A percentile compares a stretch with the other conserved stretches of the same genome.
These are phyloP conservation scores for Nadsonia starkeyi-henricii DNA, from an alignment of 1,139 yeast species.

Conservation along the genomic window DNA sequence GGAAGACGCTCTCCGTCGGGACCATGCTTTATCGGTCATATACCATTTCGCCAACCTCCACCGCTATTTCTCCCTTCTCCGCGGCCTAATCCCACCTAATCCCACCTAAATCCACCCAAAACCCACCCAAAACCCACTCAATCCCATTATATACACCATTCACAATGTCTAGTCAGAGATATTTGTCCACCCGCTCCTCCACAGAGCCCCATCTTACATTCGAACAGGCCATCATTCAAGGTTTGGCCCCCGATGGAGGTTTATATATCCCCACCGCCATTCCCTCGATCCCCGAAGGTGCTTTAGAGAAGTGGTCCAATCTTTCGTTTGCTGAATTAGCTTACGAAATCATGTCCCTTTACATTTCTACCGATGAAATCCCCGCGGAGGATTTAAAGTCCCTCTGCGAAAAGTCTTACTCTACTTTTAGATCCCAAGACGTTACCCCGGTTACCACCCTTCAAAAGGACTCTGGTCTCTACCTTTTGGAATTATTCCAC, in stretches of 20 bases:
- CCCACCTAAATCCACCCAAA: no score
- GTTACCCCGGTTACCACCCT: constrained; percentile 72
- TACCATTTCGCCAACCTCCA: no score
- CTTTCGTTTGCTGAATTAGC: constrained; percentile 78
- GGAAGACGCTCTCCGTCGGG: no score
- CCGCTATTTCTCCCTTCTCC: no score
- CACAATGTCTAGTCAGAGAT: constrained; percentile 21
- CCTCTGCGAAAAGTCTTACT: constrained; percentile 58
- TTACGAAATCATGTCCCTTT: constrained; percentile 67
- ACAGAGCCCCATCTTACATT: constrained; percentile 46
- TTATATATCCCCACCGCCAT: constrained; percentile 75
- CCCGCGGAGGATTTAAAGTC: constrained; percentile 49
- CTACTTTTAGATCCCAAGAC: constrained; percentile 74
- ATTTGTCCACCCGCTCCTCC: constrained; percentile 79
- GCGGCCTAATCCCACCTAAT: no score
- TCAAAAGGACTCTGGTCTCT: constrained; percentile 42
- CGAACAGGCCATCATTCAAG: constrained; percentile 87
- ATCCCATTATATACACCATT: no score
- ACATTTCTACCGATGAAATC: constrained; percentile 57
- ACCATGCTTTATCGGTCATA: no score
- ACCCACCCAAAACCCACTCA: no score
- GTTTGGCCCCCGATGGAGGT: constrained; percentile 94
- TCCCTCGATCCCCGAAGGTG: constrained; percentile 51
- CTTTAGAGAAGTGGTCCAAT: constrained; percentile 54
- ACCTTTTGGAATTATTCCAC: constrained; percentile 83